Evolutionary conservation across 1,139 yeast species (phyloP).

Genomic region (Insectozyma bohioensis): DNA sequence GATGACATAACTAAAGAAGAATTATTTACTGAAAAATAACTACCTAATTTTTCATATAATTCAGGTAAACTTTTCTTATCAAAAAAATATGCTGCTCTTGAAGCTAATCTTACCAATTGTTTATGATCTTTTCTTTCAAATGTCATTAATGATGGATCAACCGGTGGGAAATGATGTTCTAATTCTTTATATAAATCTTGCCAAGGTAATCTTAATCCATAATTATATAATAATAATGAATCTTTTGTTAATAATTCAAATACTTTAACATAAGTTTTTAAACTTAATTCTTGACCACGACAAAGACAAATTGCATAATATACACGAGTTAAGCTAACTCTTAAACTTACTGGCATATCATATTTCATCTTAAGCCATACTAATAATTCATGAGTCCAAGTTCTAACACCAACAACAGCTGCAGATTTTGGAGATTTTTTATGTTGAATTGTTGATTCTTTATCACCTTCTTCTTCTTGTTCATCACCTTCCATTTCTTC

Average conservation of each 20-base stretch:
- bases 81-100: slow-evolving; percentile 49
- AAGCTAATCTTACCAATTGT: slow-evolving; percentile 45
- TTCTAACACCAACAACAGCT: slow-evolving; percentile 70
- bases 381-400: slow-evolving; percentile 87
- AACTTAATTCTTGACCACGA: slow-evolving; percentile 69
- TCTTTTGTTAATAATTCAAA: slow-evolving; percentile 60
- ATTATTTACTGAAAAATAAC: slow-evolving; percentile 57
- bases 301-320: slow-evolving; percentile 73
- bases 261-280: slow-evolving; percentile 63
- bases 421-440: slow-evolving; percentile 68
- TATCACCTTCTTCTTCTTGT: slow-evolving; percentile 45
- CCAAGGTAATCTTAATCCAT: slow-evolving; percentile 54
- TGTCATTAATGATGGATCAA: slow-evolving; percentile 30
- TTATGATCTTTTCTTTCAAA: slow-evolving; percentile 45
- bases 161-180: slow-evolving; percentile 31
- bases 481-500: slow-evolving; percentile 29
- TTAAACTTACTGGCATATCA: slow-evolving; percentile 68
- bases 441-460: slow-evolving; percentile 45
- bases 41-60: slow-evolving; percentile 37
- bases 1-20: slow-evolving; percentile 60
- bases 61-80: slow-evolving; percentile 35
- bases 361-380: slow-evolving; percentile 81
- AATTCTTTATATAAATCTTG: slow-evolving; percentile 43
- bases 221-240: slow-evolving; percentile 35
- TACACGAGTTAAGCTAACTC: slow-evolving; percentile 64